Percentiles rank a stretch among this genome's conserved stretches.
Evolutionary conservation across 352 stramenopile genomes (phyloP).

Genomic region (Phytophthora pluvialis): DNA sequence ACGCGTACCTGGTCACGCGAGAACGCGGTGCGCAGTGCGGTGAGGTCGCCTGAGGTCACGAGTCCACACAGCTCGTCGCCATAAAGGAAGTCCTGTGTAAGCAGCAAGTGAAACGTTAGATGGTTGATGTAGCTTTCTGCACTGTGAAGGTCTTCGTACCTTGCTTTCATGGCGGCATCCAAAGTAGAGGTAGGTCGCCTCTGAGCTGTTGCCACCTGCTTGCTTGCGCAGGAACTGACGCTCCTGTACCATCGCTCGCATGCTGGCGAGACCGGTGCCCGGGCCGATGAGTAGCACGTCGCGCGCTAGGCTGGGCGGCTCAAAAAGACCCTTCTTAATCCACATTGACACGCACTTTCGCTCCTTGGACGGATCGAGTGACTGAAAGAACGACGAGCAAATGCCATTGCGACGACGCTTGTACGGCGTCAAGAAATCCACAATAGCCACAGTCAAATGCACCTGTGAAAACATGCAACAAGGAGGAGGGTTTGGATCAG

Average conservation of each 20-base stretch:
- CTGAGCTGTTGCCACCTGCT: constrained; percentile 11
- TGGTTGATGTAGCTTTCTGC: background rate
- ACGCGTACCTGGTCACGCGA: constrained; percentile 83
- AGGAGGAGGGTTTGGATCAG: constrained; percentile 12
- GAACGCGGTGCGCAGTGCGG: constrained; percentile 86
- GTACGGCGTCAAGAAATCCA: constrained; percentile 92
- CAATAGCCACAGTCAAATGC: constrained; percentile 88
- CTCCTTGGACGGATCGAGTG: constrained; percentile 52
- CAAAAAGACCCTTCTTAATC: constrained; percentile 90
- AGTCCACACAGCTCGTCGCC: constrained; percentile 72
- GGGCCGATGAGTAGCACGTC: constrained; percentile 91
- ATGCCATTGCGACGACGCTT: constrained; percentile 85
- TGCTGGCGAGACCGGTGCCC: constrained; percentile 90
- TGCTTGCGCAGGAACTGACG: constrained; percentile 58
- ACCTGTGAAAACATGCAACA: constrained; percentile 41
- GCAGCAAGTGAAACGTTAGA: constrained; percentile 7
- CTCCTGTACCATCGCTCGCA: constrained; percentile 91
- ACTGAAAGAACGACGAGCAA: constrained; percentile 82
- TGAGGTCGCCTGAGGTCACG: constrained; percentile 58
- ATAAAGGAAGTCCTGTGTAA: constrained; percentile 88
- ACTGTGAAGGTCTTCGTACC: constrained; percentile 34
- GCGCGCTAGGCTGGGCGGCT: constrained; percentile 46
- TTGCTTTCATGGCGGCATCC: constrained; percentile 87
- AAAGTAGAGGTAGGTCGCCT: constrained; percentile 82
- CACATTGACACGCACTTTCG: constrained; percentile 69